Conservation (phyloP, 2,329 filamentous ascomycete species). For the Coniochaeta sp. region DNA sequence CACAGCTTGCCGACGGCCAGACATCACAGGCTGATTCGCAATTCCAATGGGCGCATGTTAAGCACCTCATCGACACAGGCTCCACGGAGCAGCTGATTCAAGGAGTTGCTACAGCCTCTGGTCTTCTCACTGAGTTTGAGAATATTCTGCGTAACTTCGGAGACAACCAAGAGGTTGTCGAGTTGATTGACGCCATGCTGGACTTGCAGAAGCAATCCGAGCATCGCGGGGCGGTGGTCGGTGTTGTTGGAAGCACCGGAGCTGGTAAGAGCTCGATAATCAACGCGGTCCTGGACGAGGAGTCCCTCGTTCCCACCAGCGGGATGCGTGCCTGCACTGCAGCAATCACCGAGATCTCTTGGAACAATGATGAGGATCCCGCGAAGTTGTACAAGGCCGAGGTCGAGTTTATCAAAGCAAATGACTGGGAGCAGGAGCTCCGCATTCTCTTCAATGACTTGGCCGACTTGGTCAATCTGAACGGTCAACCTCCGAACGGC, state of each 20-base stretch:
- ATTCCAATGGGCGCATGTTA: slow-evolving; percentile 2
- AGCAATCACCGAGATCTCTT: slow-evolving; percentile 52
- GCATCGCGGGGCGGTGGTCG: slow-evolving; percentile 35
- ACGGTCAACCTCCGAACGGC: not conserved
- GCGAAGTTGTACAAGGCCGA: slow-evolving; percentile 39
- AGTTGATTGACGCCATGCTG: not conserved
- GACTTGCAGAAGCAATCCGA: slow-evolving; percentile 29
- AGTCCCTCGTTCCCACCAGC: slow-evolving; percentile 29
- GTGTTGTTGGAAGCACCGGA: slow-evolving; percentile 53
- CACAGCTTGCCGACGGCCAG: not conserved
- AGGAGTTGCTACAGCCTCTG: slow-evolving; percentile 11
- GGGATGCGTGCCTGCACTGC: slow-evolving; percentile 57
- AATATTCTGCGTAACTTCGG: slow-evolving; percentile 7
- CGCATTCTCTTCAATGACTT: slow-evolving; percentile 40
- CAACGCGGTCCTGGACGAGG: slow-evolving; percentile 52
- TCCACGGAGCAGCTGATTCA: slow-evolving; percentile 13
- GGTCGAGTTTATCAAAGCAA: slow-evolving; percentile 46
- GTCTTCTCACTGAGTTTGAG: slow-evolving; percentile 12
- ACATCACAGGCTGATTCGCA: not conserved
- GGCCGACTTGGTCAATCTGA: not conserved
- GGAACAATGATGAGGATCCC: slow-evolving; percentile 36
- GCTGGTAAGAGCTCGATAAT: slow-evolving; percentile 55
- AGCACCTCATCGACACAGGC: slow-evolving; percentile 12
- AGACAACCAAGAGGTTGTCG: slow-evolving; percentile 3
- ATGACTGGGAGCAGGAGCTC: slow-evolving; percentile 48